Evolutionary conservation across 106 monocot species (phyloP).

Genomic region (Platanthera zijinensis): DNA sequence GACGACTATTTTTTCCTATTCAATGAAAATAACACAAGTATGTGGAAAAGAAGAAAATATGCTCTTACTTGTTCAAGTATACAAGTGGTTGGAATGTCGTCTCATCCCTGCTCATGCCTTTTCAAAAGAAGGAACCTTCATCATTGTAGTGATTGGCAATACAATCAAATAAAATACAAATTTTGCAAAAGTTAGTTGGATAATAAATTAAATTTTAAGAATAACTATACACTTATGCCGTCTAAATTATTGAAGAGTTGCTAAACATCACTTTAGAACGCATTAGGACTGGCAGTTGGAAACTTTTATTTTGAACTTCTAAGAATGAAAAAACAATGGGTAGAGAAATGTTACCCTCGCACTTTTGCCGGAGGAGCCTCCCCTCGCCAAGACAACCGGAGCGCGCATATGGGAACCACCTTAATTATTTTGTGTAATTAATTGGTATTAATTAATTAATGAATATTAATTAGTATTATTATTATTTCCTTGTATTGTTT

Average conservation of each 20-base stretch:
- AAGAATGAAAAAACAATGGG: not conserved
- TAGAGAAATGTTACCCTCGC: not conserved
- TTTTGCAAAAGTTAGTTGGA: not conserved
- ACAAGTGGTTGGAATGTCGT: conserved; percentile 64
- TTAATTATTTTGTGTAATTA: no score
- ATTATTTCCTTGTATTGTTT: no score
- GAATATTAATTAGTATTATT: no score
- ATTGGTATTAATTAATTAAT: no score
- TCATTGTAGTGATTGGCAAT: not conserved
- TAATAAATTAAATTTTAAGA: not conserved
- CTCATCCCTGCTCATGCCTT: conserved; percentile 87
- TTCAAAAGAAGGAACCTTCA: conserved; percentile 13
- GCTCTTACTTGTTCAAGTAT: conserved; percentile 80
- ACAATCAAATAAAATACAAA: not conserved
- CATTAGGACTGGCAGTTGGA: not conserved
- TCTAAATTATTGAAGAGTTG: not conserved
- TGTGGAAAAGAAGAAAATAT: not conserved
- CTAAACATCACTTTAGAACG: not conserved
- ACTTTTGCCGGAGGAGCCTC: no score
- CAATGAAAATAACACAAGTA: not conserved
- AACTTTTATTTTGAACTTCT: not conserved
- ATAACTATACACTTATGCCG: conserved; percentile 3
- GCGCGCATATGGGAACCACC: no score
- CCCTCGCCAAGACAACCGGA: no score
- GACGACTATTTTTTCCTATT: not conserved